phyloP scores from a whole-genome alignment of 2,329 filamentous ascomycete genomes.

The Aspergillus versicolor region DNA sequence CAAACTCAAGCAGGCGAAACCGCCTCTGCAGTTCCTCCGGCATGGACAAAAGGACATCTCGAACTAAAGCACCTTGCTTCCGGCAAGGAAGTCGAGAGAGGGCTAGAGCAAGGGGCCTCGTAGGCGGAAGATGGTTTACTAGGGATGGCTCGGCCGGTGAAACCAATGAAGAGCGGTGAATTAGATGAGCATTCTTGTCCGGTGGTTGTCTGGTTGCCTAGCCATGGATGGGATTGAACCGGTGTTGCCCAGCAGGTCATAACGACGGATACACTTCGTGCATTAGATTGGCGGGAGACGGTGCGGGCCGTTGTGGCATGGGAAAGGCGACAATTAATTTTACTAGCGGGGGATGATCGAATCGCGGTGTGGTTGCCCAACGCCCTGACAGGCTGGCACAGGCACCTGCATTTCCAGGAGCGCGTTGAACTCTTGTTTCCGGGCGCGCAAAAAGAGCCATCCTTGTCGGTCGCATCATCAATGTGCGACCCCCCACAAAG shows the following conservation, averaged over 20 bases:
- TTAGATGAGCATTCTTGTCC: neutral
- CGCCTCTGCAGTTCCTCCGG: neutral
- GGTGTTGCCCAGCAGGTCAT: neutral
- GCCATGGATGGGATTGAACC: too few species aligned
- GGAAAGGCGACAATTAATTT: conserved; percentile 19
- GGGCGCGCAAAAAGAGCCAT: neutral
- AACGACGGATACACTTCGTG: conserved; percentile 22
- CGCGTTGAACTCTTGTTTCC: conserved; percentile 13
- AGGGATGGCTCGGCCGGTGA: neutral
- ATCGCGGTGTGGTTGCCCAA: conserved; percentile 20
- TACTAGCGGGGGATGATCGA: conserved; percentile 20
- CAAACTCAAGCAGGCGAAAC: neutral
- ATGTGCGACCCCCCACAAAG: neutral
- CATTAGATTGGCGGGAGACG: conserved; percentile 33
- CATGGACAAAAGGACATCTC: neutral
- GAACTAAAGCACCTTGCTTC: neutral
- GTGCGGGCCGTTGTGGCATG: conserved; percentile 30
- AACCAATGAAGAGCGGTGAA: neutral
- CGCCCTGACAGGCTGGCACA: conserved; percentile 17
- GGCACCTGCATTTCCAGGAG: conserved; percentile 23
- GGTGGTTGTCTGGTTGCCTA: conserved; percentile 7
- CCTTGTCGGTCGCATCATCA: conserved; percentile 7
- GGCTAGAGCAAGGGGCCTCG: neutral
- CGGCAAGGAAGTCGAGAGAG: conserved; percentile 3
- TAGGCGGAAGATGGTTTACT: neutral